These are phyloP conservation scores for Aristolochia contorta DNA, from an alignment of 164 flowering plant species.

Conservation along the genomic window DNA sequence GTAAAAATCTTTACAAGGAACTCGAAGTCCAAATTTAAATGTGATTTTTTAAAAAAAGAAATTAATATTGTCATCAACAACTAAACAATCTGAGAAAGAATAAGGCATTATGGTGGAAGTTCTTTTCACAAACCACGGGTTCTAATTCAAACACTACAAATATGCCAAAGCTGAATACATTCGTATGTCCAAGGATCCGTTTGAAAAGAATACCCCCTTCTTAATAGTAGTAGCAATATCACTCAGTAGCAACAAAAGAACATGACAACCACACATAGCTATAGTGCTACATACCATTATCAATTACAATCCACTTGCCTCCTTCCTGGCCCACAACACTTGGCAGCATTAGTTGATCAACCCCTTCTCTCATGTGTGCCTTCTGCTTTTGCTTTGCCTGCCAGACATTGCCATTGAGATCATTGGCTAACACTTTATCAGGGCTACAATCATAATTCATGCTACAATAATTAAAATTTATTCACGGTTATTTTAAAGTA, in stretches of 20 bases:
- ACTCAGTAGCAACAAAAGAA: no score
- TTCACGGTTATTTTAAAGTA: not conserved
- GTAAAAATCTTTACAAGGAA: not conserved
- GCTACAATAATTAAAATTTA: not conserved
- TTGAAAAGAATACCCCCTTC: no score
- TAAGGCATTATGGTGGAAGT: no score
- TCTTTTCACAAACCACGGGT: no score
- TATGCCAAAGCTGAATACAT: no score
- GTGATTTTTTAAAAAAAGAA: no score
- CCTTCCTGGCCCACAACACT: constrained; percentile 70
- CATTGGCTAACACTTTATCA: not conserved
- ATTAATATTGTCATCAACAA: not conserved
- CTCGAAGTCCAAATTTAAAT: no score
- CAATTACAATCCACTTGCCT: constrained; percentile 88
- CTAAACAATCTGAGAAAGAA: no score
- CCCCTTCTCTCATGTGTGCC: constrained; percentile 18
- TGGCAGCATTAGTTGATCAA: constrained; percentile 44
- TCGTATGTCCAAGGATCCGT: no score
- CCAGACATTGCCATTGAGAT: not conserved
- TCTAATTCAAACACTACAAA: no score
- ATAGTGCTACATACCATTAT: constrained; percentile 52
- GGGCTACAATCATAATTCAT: not conserved
- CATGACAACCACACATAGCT: not conserved
- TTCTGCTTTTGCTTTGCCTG: constrained; percentile 77
- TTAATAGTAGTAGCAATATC: no score